Evolutionary conservation across 192 early-diverging fungal species (phyloP).

Genomic region (Glomus cerebriforme): DNA sequence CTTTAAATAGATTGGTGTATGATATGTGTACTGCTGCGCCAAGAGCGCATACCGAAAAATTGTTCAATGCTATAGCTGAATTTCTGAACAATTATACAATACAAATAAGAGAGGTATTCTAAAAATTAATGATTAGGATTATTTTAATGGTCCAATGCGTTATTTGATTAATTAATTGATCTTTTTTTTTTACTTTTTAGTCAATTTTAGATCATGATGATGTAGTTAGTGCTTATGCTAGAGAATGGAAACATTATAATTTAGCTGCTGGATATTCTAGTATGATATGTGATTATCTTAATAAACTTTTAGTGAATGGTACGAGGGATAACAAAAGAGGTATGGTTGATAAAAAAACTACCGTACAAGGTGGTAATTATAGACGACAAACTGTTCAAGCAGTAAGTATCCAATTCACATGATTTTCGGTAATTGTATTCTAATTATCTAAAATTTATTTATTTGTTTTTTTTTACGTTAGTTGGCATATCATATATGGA

Average conservation of each 20-base stretch:
- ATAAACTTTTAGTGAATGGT: slow-evolving; percentile 53
- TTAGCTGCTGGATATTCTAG: slow-evolving; percentile 61
- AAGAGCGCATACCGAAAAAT: slow-evolving; percentile 63
- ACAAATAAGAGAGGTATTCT: slow-evolving; percentile 52
- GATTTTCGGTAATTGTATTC: background rate
- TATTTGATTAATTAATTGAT: background rate
- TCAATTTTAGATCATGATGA: slow-evolving; percentile 65
- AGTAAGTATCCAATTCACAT: slow-evolving; percentile 39
- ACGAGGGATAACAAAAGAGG: slow-evolving; percentile 33
- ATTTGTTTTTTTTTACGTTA: slow-evolving; percentile 24
- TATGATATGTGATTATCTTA: slow-evolving; percentile 72
- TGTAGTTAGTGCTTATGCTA: slow-evolving; percentile 65
- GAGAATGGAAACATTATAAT: slow-evolving; percentile 66
- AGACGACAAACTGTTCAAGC: slow-evolving; percentile 66
- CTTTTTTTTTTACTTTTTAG: slow-evolving; percentile 37
- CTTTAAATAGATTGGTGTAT: slow-evolving; percentile 59
- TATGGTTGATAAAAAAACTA: slow-evolving; percentile 36
- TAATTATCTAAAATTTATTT: background rate
- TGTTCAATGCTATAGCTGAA: slow-evolving; percentile 67
- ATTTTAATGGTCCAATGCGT: background rate
- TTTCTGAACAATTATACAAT: slow-evolving; percentile 65
- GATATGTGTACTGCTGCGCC: slow-evolving; percentile 80
- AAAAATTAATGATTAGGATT: background rate
- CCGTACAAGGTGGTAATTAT: slow-evolving; percentile 51
- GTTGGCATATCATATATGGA: slow-evolving; percentile 78